Conservation (phyloP, 768 basidiomycete species). For the Chiua virens region DNA sequence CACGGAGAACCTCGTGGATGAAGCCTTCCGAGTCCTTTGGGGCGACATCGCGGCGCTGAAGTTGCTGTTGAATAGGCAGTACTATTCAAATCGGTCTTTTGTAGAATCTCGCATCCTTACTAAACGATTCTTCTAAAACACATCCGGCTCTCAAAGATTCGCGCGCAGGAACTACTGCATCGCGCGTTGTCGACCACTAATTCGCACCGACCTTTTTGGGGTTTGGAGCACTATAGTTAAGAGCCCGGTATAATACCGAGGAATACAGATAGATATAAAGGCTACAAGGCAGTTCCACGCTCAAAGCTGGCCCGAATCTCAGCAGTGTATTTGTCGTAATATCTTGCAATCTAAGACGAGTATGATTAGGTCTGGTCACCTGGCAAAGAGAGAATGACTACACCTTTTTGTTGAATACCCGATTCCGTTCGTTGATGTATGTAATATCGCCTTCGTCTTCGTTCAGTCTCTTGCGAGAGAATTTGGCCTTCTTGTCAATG, state of each 20-base stretch:
- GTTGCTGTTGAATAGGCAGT: too few relatives aligned
- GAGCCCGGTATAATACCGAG: conserved; percentile 7
- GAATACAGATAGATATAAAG: conserved; percentile 1
- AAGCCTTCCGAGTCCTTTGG: too few relatives aligned
- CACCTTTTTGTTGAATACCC: conserved; percentile 98
- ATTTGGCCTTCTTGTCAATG: conserved; percentile 86
- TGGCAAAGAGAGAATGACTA: conserved; percentile 1
- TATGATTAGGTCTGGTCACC: neutral
- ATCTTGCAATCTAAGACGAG: conserved; percentile 73
- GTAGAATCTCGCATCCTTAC: too few relatives aligned
- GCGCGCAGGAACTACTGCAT: too few relatives aligned
- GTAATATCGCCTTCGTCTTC: conserved; percentile 96
- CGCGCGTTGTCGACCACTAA: too few relatives aligned
- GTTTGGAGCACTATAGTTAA: too few relatives aligned
- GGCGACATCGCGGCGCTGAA: too few relatives aligned
- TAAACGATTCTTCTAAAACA: too few relatives aligned
- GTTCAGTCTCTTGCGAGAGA: conserved; percentile 85
- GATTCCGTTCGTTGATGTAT: conserved; percentile 98
- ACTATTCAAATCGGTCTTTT: too few relatives aligned
- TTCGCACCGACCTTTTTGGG: too few relatives aligned
- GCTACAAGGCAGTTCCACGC: conserved; percentile 85
- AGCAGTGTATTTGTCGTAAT: conserved; percentile 95
- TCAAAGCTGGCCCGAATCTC: conserved; percentile 98
- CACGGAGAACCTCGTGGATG: too few relatives aligned
- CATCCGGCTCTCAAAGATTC: too few relatives aligned